Evolutionary conservation across 352 stramenopile species (phyloP), one percentile per base, ranked within the genome.

Genomic region (Globisporangium cystogenes): DNA sequence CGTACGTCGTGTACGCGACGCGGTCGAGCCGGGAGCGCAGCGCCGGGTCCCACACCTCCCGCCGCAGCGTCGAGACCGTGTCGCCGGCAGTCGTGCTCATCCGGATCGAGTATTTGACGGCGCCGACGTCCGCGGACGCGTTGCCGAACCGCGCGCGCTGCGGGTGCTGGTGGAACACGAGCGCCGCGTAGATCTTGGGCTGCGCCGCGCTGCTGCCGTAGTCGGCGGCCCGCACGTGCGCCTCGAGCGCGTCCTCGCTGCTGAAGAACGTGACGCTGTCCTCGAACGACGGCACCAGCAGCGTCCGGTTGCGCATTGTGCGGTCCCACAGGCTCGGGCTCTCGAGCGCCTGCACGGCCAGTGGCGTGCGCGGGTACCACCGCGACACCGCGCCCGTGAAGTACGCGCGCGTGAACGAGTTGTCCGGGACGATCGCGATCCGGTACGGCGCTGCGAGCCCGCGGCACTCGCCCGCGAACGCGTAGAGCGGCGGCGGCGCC

Each of bases 111-210:
- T 77, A 79, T 21, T 75, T 56, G 18, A 82, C 58, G 0, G 64
- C 51, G 5, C 15, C 37, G 36, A 21, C 16, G 36, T 21, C 0
- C 18, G 36, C 36, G 7, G 36, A 42, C 4, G 57, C 26, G 16
- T 46, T 26, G 10, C 70, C 72, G 45, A 78, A 68, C 3, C 21
- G 23, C 48, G 24, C 6, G 57, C 47, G 7, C 52, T 55, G 36
- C 12, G 72, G 61, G 46, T 64, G 52, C 7, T 48, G 23, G 7
- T 63, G 48, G 48, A 82, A 82, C 6, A 82, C 64, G 35, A 82
- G 65, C 3, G 68, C 72, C 2, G 69, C 72, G 53, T 77, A 75
- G 48, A 82, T 74, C 23, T 69, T 68, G 4, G 72, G 59, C 41
- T 60, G 47, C 7, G 51, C 35, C 41, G 46, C 51, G 4, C 69